Conservation (phyloP, 495 filamentous ascomycete genomes). For the Xylaria palmicola region DNA sequence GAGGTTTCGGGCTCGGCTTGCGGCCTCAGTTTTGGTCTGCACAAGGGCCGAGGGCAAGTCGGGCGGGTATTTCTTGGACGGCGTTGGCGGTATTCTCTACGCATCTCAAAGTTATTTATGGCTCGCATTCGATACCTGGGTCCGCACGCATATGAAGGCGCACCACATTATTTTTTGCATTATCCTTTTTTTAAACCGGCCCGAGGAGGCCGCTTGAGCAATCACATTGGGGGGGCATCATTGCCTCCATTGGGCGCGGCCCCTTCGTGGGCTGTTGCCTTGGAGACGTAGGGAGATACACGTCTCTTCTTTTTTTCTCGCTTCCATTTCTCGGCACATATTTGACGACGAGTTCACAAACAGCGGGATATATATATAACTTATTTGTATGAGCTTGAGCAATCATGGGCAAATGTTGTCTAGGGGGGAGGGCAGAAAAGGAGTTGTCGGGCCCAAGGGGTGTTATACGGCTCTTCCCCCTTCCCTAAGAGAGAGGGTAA, state of each 20-base stretch:
- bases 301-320: neutral
- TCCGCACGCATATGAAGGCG: constrained; percentile 34
- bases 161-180: constrained; percentile 23
- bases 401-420: neutral
- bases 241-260: constrained; percentile 5
- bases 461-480: neutral
- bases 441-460: neutral
- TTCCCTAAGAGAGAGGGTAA: neutral
- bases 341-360: neutral
- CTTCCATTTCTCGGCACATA: constrained; percentile 10
- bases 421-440: neutral
- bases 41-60: neutral
- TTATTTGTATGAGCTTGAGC: neutral
- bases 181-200: constrained; percentile 26
- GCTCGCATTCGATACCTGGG: constrained; percentile 31
- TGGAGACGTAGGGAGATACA: neutral
- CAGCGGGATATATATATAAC: neutral
- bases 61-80: constrained; percentile 9
- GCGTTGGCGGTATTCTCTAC: constrained; percentile 24
- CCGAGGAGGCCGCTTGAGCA: constrained; percentile 25
- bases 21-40: neutral
- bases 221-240: constrained; percentile 18
- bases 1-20: neutral
- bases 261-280: neutral
- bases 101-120: constrained; percentile 16